Conservation (phyloP, 2,329 filamentous ascomycete species). For the Rhytidhysteron rufulum region DNA sequence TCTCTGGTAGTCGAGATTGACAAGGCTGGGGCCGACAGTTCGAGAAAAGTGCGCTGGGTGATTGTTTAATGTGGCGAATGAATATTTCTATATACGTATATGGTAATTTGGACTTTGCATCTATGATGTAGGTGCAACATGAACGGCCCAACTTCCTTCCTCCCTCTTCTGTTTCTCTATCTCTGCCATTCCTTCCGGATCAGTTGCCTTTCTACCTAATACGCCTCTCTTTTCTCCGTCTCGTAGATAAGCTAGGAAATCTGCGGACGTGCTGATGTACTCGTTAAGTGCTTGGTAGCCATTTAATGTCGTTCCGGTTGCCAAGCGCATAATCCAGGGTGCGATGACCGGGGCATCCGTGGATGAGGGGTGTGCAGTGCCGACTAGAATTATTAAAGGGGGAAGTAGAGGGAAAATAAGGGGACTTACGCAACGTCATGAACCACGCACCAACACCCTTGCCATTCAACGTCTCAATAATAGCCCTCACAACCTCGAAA, state of each 20-base stretch:
- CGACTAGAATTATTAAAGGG: no score
- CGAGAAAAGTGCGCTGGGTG: no score
- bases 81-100: no score
- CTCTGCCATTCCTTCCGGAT: slow-evolving; percentile 31
- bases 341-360: slow-evolving; percentile 65
- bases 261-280: slow-evolving; percentile 57
- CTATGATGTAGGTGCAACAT: slow-evolving; percentile 10
- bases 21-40: no score
- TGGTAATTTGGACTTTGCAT: no score
- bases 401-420: no score
- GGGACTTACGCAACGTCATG: slow-evolving; percentile 41
- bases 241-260: slow-evolving; percentile 52
- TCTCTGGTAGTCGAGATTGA: no score
- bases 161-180: slow-evolving; percentile 21
- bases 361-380: slow-evolving; percentile 57
- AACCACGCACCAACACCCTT: slow-evolving; percentile 43
- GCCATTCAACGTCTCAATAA: slow-evolving; percentile 48
- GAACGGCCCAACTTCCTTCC: slow-evolving; percentile 12
- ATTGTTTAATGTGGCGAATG: no score
- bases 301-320: slow-evolving; percentile 59
- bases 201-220: slow-evolving; percentile 47
- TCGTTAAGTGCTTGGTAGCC: slow-evolving; percentile 54
- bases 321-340: slow-evolving; percentile 57
- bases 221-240: slow-evolving; percentile 44
- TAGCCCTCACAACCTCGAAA: slow-evolving; percentile 58